Percentiles rank a stretch among this genome's conserved stretches.
phyloP scores from a whole-genome alignment of 768 basidiomycete genomes.

The Mycena filopes region DNA sequence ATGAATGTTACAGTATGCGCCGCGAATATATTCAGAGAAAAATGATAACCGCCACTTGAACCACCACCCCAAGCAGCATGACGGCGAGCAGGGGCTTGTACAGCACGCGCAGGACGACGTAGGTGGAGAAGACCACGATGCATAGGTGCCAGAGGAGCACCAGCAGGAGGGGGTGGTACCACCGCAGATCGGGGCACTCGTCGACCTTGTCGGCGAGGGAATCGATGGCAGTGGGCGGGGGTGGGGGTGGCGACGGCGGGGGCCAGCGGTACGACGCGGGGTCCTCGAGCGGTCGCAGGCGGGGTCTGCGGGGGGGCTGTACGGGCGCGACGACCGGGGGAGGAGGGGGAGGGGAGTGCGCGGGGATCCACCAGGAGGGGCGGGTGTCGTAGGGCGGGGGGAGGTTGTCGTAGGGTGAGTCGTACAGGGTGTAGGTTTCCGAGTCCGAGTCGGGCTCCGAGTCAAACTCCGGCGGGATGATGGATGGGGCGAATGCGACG shows the following conservation, averaged over 20 bases:
- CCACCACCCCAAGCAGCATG: too few species aligned
- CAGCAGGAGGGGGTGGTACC: conserved; percentile 14
- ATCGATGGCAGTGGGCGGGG: background rate
- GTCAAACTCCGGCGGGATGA: too few species aligned
- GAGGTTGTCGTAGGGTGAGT: background rate
- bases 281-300: background rate
- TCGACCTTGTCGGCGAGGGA: background rate
- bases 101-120: background rate
- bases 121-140: conserved; percentile 1
- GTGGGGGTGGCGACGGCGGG: background rate
- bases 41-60: too few species aligned
- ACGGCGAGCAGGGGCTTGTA: conserved; percentile 13
- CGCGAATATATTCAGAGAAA: too few species aligned
- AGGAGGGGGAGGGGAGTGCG: conserved; percentile 5
- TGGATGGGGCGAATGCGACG: too few species aligned
- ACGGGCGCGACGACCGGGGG: too few species aligned
- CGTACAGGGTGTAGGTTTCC: background rate
- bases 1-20: too few species aligned
- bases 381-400: background rate
- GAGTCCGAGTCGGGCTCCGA: too few species aligned
- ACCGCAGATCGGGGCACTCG: conserved; percentile 10
- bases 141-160: conserved; percentile 1
- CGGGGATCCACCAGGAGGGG: conserved; percentile 2
- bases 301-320: background rate
- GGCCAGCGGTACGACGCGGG: conserved; percentile 15